phyloP scores from a whole-genome alignment of 2,329 filamentous ascomycete genomes.

The Colletotrichum chlorophyti region DNA sequence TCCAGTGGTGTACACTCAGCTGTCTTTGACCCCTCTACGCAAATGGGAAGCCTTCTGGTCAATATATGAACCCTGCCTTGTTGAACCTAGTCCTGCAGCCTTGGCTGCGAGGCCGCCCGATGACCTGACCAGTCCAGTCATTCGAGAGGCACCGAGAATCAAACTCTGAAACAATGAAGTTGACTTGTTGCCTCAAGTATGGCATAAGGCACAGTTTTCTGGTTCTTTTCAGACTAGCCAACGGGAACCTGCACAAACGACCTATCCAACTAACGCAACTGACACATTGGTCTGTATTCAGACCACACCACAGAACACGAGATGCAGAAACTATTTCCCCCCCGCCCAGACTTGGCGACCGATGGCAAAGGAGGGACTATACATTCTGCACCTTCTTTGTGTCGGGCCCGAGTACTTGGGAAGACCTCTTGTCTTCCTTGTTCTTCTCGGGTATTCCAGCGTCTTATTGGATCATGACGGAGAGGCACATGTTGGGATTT shows the following conservation, averaged over 20 bases:
- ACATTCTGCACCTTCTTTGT: background rate
- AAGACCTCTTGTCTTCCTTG: conserved; percentile 1
- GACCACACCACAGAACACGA: conserved; percentile 38
- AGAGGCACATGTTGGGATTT: conserved; percentile 19
- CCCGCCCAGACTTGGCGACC: background rate
- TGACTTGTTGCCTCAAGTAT: conserved; percentile 12
- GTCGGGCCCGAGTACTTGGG: conserved; percentile 7
- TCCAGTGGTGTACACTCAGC: background rate
- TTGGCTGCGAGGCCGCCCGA: background rate
- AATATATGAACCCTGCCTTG: conserved; percentile 29
- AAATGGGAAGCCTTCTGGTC: conserved; percentile 23
- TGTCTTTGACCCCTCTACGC: background rate
- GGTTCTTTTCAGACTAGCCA: conserved; percentile 38
- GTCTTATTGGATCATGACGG: conserved; percentile 14
- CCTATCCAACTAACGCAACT: conserved; percentile 25
- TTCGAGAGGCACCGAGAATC: conserved; percentile 22
- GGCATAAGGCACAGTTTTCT: conserved; percentile 14
- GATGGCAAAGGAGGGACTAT: conserved; percentile 1
- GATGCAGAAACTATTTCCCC: conserved; percentile 19
- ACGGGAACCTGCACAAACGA: conserved; percentile 49
- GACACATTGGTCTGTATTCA: conserved; percentile 36
- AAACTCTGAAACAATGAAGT: conserved; percentile 37
- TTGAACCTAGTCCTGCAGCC: background rate
- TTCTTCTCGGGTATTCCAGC: conserved; percentile 22
- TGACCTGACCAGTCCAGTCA: conserved; percentile 10